Conservation (phyloP, 2,329 filamentous ascomycete genomes). For the Scopulariopsis brevicaulis region DNA sequence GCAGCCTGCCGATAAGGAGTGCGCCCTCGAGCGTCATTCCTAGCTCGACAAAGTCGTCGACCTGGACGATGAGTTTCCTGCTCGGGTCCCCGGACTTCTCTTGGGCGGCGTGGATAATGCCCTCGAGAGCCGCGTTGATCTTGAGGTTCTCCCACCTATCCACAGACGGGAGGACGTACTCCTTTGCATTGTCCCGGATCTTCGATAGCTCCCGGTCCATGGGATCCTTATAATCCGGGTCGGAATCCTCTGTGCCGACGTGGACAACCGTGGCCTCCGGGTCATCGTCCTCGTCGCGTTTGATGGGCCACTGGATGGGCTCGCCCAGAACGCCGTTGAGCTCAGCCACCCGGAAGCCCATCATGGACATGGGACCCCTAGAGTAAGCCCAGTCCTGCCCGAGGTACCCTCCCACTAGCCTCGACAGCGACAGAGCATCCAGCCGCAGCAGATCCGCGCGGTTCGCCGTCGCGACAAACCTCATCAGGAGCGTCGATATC, state of each 20-base stretch:
- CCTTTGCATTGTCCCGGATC: slow-evolving; percentile 22
- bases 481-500: slow-evolving; percentile 39
- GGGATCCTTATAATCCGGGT: slow-evolving; percentile 12
- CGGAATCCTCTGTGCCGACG: slow-evolving; percentile 11
- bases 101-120: slow-evolving; percentile 38
- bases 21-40: slow-evolving; percentile 57
- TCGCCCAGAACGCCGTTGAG: slow-evolving; percentile 28
- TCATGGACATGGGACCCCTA: slow-evolving; percentile 35
- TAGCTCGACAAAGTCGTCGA: slow-evolving; percentile 75
- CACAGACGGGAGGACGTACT: slow-evolving; percentile 18
- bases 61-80: slow-evolving; percentile 57
- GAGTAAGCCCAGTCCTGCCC: slow-evolving; percentile 44
- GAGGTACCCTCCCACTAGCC: slow-evolving; percentile 58
- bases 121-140: slow-evolving; percentile 42
- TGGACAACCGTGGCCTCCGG: slow-evolving; percentile 11
- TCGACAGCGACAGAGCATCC: slow-evolving; percentile 57
- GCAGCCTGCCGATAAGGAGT: slow-evolving; percentile 57
- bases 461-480: slow-evolving; percentile 48
- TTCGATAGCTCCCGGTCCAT: slow-evolving; percentile 33
- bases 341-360: slow-evolving; percentile 45
- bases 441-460: slow-evolving; percentile 57
- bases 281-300: slow-evolving; percentile 23
- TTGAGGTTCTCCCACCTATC: slow-evolving; percentile 53
- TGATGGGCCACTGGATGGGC: slow-evolving; percentile 11
- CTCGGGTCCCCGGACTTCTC: slow-evolving; percentile 17